Percentiles rank a stretch among this genome's conserved stretches.
phyloP scores from a whole-genome alignment of 192 early-diverging fungal species.

The Backusella luteola region DNA sequence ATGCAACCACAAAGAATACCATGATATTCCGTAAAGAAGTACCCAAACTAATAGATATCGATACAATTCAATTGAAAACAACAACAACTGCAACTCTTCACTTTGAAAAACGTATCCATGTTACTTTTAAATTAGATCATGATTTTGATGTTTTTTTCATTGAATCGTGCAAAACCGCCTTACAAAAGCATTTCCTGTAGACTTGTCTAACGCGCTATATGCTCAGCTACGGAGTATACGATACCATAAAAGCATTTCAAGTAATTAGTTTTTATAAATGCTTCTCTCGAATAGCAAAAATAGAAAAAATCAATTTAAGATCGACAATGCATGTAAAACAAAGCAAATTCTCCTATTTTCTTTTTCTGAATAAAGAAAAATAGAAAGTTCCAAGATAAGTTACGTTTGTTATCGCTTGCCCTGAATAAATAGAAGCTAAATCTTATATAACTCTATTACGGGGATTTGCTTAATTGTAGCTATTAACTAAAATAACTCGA shows the following conservation, averaged over 20 bases:
- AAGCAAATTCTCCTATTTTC: neutral
- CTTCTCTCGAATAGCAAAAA: neutral
- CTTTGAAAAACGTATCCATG: neutral
- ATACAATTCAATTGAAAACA: neutral
- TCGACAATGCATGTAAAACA: slow-evolving; percentile 3
- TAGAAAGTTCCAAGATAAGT: neutral
- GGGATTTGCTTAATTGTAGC: neutral
- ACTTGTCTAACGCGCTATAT: neutral
- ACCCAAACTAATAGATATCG: neutral
- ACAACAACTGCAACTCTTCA: neutral
- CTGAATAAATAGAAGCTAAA: neutral
- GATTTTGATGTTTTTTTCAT: neutral
- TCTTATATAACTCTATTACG: neutral
- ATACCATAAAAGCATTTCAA: neutral
- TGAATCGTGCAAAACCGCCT: neutral
- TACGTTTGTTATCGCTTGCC: neutral
- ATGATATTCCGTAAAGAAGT: neutral
- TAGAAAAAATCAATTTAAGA: neutral
- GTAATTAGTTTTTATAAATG: neutral
- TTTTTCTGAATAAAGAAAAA: neutral
- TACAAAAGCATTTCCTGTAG: neutral
- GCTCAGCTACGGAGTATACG: neutral
- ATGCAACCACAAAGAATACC: neutral
- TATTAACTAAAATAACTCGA: neutral
- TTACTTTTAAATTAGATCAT: neutral